phyloP scores from a whole-genome alignment of 495 filamentous ascomycete genomes.

The Penicillium antarcticum region DNA sequence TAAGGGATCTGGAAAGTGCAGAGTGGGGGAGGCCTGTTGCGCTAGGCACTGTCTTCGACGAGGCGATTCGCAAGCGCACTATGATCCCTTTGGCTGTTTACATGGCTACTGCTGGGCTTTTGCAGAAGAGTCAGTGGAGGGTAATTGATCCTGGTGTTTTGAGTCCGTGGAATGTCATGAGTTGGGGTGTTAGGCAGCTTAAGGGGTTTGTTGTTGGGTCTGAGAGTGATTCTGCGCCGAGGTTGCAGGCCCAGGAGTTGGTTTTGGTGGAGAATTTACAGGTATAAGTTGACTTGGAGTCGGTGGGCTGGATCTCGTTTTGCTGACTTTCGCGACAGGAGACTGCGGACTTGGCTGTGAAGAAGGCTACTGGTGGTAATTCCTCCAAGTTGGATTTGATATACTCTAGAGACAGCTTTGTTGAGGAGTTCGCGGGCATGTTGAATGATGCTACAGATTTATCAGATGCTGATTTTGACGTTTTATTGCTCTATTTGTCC shows the following conservation, averaged over 20 bases:
- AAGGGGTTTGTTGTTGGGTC: constrained; percentile 56
- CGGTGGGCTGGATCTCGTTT: not conserved
- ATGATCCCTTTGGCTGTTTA: constrained; percentile 62
- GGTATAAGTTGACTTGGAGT: constrained; percentile 24
- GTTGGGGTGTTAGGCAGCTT: constrained; percentile 71
- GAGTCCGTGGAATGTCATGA: constrained; percentile 60
- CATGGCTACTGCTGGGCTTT: constrained; percentile 59
- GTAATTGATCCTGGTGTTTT: constrained; percentile 48
- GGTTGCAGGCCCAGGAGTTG: constrained; percentile 38
- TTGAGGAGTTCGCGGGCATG: constrained; percentile 51
- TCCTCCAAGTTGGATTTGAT: constrained; percentile 57
- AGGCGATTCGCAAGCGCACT: constrained; percentile 64
- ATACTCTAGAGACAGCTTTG: constrained; percentile 64
- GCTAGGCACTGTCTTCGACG: constrained; percentile 73
- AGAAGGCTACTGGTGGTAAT: constrained; percentile 39
- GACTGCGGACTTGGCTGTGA: constrained; percentile 41
- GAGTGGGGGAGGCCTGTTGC: constrained; percentile 85
- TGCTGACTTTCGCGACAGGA: constrained; percentile 26
- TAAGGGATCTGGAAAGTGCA: constrained; percentile 66
- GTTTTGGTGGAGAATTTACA: constrained; percentile 54
- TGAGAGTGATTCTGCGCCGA: constrained; percentile 27
- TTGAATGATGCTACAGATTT: constrained; percentile 51
- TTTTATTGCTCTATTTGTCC: constrained; percentile 68
- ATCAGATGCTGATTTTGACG: constrained; percentile 61
- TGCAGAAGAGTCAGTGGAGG: constrained; percentile 48